A percentile compares a stretch with the other conserved stretches of the same genome.
Conservation (phyloP, 192 early-diverging fungal genomes). For the Podila minutissima region DNA sequence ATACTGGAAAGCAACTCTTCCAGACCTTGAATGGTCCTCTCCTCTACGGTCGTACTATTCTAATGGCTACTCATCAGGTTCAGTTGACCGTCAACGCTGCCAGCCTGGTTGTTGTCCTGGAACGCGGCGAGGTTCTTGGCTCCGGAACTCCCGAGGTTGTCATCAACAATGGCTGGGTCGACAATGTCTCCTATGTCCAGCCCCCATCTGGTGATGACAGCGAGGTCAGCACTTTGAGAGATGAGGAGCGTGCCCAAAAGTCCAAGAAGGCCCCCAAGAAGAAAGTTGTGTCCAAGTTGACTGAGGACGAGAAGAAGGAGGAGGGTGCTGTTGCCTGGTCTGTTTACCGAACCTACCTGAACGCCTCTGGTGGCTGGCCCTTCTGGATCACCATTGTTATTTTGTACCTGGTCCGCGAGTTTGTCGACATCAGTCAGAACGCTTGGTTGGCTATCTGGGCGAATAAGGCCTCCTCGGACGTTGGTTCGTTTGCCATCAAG, state of each 20-base stretch:
- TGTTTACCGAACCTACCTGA: constrained; percentile 84
- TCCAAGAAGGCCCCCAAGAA: constrained; percentile 40
- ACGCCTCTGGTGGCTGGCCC: constrained; percentile 67
- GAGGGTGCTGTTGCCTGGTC: constrained; percentile 79
- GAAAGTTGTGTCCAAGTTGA: constrained; percentile 65
- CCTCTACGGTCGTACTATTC: constrained; percentile 14
- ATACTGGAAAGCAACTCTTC: constrained; percentile 90
- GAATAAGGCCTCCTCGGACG: too few relatives aligned
- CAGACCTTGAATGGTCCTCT: constrained; percentile 61
- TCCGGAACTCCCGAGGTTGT: constrained; percentile 61
- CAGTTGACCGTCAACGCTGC: constrained; percentile 68
- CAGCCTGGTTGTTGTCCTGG: constrained; percentile 64
- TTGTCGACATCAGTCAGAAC: too few relatives aligned
- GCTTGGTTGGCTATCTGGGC: too few relatives aligned
- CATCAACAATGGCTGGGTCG: constrained; percentile 54
- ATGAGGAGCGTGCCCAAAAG: constrained; percentile 51
- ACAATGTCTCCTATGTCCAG: constrained; percentile 32
- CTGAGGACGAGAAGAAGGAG: constrained; percentile 84
- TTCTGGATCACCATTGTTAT: constrained; percentile 58
- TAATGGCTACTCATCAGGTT: constrained; percentile 93
- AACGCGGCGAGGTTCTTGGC: constrained; percentile 64
- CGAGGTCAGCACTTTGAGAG: constrained; percentile 42
- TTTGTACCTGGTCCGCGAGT: too few relatives aligned
- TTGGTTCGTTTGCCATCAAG: too few relatives aligned
- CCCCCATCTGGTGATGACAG: constrained; percentile 38